phyloP scores from a whole-genome alignment of 2,329 filamentous ascomycete genomes.

The Didymellaceae sp. region DNA sequence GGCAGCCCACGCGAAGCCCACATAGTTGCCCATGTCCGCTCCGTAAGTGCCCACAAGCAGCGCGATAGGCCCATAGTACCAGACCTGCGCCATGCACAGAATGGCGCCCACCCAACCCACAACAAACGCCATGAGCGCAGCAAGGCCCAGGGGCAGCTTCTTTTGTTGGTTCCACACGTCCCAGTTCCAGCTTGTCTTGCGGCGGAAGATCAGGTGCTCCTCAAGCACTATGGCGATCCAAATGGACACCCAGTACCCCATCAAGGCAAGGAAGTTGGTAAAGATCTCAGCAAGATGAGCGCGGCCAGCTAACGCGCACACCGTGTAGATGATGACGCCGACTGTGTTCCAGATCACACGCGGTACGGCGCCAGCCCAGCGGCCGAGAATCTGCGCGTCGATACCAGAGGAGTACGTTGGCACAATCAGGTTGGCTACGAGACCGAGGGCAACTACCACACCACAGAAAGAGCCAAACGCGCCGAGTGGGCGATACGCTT shows the following conservation, averaged over 20 bases:
- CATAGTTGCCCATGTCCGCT: conserved; percentile 66
- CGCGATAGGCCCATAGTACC: conserved; percentile 71
- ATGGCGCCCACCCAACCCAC: conserved; percentile 71
- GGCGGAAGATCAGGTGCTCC: conserved; percentile 68
- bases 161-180: conserved; percentile 64
- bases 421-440: conserved; percentile 70
- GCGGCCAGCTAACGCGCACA: conserved; percentile 69
- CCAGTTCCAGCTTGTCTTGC: conserved; percentile 63
- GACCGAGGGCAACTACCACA: conserved; percentile 67
- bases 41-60: conserved; percentile 63
- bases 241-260: conserved; percentile 74
- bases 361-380: conserved; percentile 64
- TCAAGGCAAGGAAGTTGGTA: conserved; percentile 71
- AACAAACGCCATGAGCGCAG: conserved; percentile 66
- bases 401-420: conserved; percentile 68
- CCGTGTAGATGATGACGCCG: conserved; percentile 66
- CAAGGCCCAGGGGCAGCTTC: conserved; percentile 67
- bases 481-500: conserved; percentile 65
- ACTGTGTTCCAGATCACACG: conserved; percentile 70
- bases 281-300: conserved; percentile 68
- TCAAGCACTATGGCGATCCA: conserved; percentile 68
- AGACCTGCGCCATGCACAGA: conserved; percentile 72
- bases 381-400: conserved; percentile 71
- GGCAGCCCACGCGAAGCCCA: conserved; percentile 66
- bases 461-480: conserved; percentile 71